phyloP scores from a whole-genome alignment of 192 early-diverging fungal genomes.

The Backusella sp. region DNA sequence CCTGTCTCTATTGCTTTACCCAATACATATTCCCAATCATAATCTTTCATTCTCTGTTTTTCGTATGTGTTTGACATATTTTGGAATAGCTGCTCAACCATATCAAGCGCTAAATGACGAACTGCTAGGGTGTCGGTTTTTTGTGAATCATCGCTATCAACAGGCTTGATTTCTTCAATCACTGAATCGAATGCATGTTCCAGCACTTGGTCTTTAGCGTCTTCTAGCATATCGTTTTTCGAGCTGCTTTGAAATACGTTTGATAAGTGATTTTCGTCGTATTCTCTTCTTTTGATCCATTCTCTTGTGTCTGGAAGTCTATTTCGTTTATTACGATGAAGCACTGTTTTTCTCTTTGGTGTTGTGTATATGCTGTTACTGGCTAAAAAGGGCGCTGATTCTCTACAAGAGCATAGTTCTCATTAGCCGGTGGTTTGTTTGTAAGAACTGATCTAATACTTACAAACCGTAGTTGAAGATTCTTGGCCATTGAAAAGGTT shows the following conservation, averaged over 20 bases:
- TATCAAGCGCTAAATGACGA: not conserved
- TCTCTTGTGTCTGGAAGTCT: not conserved
- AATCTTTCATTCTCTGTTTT: not conserved
- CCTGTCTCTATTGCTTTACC: not conserved
- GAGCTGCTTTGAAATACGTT: not conserved
- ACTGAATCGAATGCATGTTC: not conserved
- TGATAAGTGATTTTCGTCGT: too few species aligned
- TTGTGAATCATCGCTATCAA: not conserved
- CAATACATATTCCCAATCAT: not conserved
- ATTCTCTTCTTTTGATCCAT: not conserved
- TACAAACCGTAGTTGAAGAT: not conserved
- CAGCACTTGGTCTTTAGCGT: not conserved
- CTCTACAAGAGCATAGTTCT: not conserved
- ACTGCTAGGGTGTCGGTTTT: not conserved
- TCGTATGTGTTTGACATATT: not conserved
- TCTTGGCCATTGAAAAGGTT: not conserved
- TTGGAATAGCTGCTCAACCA: not conserved
- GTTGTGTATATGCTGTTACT: not conserved
- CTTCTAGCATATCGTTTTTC: not conserved
- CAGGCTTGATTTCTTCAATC: not conserved
- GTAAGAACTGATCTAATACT: not conserved
- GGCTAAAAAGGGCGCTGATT: not conserved
- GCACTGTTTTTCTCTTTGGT: not conserved
- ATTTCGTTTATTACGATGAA: not conserved
- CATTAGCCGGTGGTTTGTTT: not conserved